A percentile compares a stretch with the other conserved stretches of the same genome.
Conservation (phyloP, 2,329 filamentous ascomycete species). For the Nemania diffusa region DNA sequence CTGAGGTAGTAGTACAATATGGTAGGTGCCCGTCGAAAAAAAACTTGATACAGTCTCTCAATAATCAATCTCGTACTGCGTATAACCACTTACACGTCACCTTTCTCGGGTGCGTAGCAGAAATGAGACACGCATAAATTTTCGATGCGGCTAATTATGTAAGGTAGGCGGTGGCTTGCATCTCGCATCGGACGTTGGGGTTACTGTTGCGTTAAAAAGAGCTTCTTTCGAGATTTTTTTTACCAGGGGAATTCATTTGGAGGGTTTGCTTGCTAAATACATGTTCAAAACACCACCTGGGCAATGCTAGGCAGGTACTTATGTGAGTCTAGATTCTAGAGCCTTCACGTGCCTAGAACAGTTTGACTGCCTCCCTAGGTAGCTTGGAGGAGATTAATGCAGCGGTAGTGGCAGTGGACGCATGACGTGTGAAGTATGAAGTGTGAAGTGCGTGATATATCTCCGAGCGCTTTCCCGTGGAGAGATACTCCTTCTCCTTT, state of each 20-base stretch:
- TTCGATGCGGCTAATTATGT: slow-evolving; percentile 23
- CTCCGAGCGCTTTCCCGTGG: slow-evolving; percentile 1
- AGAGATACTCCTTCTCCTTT: background rate
- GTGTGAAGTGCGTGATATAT: background rate
- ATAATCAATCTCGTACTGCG: too few relatives aligned
- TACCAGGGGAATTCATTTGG: background rate
- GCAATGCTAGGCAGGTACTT: too few relatives aligned
- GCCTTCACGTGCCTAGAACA: background rate
- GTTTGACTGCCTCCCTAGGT: background rate
- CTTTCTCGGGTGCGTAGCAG: background rate
- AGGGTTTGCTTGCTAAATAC: too few relatives aligned
- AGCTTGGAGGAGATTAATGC: background rate
- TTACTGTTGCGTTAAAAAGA: too few relatives aligned
- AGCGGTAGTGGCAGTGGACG: slow-evolving; percentile 4
- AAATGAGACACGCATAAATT: slow-evolving; percentile 1
- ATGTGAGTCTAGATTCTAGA: too few relatives aligned
- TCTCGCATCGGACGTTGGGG: slow-evolving; percentile 13
- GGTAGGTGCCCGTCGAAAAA: background rate
- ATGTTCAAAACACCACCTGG: too few relatives aligned
- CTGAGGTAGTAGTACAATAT: background rate
- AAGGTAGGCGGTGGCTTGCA: slow-evolving; percentile 19
- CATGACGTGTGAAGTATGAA: too few relatives aligned
- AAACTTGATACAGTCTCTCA: background rate
- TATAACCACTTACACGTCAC: slow-evolving; percentile 19
- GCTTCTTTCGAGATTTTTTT: background rate